Percentiles rank a stretch among this genome's conserved stretches.
Conservation (phyloP, 2,329 filamentous ascomycete species). For the Nigrospora sphaerica region DNA sequence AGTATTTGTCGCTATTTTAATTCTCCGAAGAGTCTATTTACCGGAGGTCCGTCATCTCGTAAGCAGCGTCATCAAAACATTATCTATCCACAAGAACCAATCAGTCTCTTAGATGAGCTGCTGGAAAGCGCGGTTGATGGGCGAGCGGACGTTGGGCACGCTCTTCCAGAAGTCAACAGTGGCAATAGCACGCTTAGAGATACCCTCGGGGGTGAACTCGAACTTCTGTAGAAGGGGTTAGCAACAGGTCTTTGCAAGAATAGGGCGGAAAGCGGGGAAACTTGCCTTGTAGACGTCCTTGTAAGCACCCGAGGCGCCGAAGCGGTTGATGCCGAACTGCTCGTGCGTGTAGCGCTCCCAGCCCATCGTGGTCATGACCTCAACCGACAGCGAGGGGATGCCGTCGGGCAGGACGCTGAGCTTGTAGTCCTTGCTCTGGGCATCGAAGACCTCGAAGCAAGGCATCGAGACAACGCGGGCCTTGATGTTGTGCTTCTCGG, state of each 20-base stretch:
- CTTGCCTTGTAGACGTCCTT: conserved; percentile 92
- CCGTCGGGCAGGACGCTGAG: conserved; percentile 89
- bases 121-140: conserved; percentile 95
- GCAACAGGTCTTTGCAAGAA: conserved; percentile 8
- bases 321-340: conserved; percentile 98
- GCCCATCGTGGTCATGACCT: conserved; percentile 94
- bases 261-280: conserved; percentile 6
- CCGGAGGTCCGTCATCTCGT: conserved; percentile 1
- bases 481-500: conserved; percentile 80
- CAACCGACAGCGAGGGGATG: conserved; percentile 86
- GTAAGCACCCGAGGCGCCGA: conserved; percentile 95
- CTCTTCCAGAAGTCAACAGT: conserved; percentile 98
- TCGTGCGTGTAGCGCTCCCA: conserved; percentile 99
- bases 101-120: conserved; percentile 70
- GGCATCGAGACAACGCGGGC: conserved; percentile 92
- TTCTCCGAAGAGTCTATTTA: conserved; percentile 1
- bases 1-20: not conserved
- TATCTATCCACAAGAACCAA: not conserved
- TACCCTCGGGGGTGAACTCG: conserved; percentile 96
- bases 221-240: conserved; percentile 68
- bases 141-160: conserved; percentile 81
- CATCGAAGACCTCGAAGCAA: conserved; percentile 95
- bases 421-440: conserved; percentile 89
- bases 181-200: conserved; percentile 86
- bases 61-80: conserved; percentile 1